Evolutionary conservation across 805 yeast species (phyloP).

Genomic region (Schizosaccharomyces lindneri): DNA sequence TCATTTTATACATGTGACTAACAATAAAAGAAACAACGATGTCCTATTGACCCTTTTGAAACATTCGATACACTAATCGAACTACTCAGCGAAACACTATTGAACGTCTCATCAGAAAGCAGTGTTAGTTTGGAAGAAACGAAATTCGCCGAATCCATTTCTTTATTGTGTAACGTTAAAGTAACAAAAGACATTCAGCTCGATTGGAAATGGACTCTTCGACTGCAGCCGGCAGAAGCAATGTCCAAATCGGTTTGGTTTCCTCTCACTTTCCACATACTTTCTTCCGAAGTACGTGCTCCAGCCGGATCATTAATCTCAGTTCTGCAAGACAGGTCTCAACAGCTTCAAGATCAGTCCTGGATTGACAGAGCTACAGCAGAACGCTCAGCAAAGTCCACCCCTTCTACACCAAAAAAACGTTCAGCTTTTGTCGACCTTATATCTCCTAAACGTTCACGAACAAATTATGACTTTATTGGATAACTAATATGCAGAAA

Average conservation of each 20-base stretch:
- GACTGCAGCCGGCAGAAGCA: neutral
- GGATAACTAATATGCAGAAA: too few relatives aligned
- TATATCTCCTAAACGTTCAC: neutral
- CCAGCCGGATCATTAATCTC: neutral
- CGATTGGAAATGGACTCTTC: neutral
- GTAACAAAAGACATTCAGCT: neutral
- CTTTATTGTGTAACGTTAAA: neutral
- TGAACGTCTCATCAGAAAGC: neutral
- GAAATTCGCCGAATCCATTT: neutral
- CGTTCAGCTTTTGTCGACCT: neutral
- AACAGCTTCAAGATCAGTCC: neutral
- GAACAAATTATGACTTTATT: neutral
- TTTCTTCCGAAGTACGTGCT: neutral
- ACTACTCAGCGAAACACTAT: neutral
- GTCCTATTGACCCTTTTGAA: neutral
- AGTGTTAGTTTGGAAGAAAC: neutral
- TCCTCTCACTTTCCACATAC: neutral
- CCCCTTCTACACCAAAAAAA: neutral
- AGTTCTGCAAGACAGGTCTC: neutral
- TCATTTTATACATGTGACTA: too few relatives aligned
- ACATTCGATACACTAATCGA: neutral
- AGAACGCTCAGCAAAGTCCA: neutral
- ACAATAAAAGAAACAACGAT: neutral
- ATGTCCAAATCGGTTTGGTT: neutral
- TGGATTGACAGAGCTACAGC: neutral